Evolutionary conservation across 768 basidiomycete genomes (phyloP), one percentile per base, ranked within the genome.

Genomic region (Kwoniella mangroviensis): DNA sequence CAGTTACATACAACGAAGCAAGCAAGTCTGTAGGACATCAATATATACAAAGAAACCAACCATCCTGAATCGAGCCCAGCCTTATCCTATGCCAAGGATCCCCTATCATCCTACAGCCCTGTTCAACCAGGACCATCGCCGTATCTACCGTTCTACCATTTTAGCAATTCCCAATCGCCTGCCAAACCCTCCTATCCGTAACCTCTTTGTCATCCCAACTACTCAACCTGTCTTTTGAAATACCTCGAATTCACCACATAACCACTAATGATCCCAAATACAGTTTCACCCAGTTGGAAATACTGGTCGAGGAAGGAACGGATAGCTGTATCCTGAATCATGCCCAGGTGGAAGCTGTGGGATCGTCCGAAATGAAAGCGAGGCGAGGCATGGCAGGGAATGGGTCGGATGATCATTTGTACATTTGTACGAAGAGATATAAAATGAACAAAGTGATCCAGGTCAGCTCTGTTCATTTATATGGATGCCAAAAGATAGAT

Each of bases 181-280:
- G 6, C 34, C 34, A 34, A 34, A 34, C 34, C 34, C 34, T 34
- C 34, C 34, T 7, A 28, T 4, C 6, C 28, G 28, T 4, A 28
- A 28, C 1, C 28, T 4, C 28, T 28, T 28, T 28, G 1, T 28
- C 28, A 2, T 28, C 28, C 3, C 4, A 34, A 34, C 68, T 58
- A 70, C 41, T 66, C 58, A 6, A 68, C 58, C 42, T 34, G 70
- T 62, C 69, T 49, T 58, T 67, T 73, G 65, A 80, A 80, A 53
- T 77, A 80, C 22, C 64, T 57, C 42, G 79, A 80, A 63, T 80
- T 80, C 45, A 80, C 75, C 28, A 80, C 73, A 49, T 68, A 74
- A 4, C 71, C 73, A 51, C 70, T 71, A 15, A 75, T 65, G 52
- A 74, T 73, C 15, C 73, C 73, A 40, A 74, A 80, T 19, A 80